Percentiles rank a stretch among this genome's conserved stretches.
These are phyloP conservation scores for Serendipita vermifera DNA, from an alignment of 768 basidiomycete genomes.

Conservation along the genomic window DNA sequence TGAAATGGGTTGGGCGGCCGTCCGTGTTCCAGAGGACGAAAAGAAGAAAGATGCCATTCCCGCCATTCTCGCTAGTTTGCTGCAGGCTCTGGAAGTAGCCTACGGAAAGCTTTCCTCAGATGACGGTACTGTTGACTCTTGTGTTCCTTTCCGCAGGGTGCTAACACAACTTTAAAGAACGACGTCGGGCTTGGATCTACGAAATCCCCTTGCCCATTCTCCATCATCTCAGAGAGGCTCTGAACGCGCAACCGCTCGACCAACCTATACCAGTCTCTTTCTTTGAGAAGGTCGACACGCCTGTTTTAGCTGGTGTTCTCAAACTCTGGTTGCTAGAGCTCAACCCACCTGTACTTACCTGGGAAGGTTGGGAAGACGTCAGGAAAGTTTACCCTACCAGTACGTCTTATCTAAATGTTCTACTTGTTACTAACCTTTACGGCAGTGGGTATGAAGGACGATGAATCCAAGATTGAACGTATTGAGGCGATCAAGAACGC, in stretches of 20 bases:
- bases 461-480: constrained; percentile 43
- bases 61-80: constrained; percentile 54
- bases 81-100: constrained; percentile 47
- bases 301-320: constrained; percentile 70
- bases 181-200: constrained; percentile 88
- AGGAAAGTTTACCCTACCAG: constrained; percentile 71
- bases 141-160: no score
- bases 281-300: constrained; percentile 64
- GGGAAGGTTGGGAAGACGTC: constrained; percentile 88
- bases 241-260: constrained; percentile 58
- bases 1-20: constrained; percentile 59
- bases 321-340: constrained; percentile 91
- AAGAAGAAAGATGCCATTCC: constrained; percentile 52
- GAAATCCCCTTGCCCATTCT: constrained; percentile 67
- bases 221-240: constrained; percentile 72
- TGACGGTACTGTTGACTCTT: constrained; percentile 30
- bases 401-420: constrained; percentile 17
- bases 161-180: constrained; percentile 37
- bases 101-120: constrained; percentile 52
- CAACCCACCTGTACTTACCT: constrained; percentile 70
- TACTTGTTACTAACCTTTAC: background rate
- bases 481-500: constrained; percentile 48
- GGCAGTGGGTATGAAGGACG: constrained; percentile 29
- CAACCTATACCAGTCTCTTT: constrained; percentile 35
- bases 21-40: constrained; percentile 36